Percentiles rank a stretch among this genome's conserved stretches.
These are phyloP conservation scores for Byssothecium circinans DNA, from an alignment of 2,329 filamentous ascomycete species.

Conservation along the genomic window DNA sequence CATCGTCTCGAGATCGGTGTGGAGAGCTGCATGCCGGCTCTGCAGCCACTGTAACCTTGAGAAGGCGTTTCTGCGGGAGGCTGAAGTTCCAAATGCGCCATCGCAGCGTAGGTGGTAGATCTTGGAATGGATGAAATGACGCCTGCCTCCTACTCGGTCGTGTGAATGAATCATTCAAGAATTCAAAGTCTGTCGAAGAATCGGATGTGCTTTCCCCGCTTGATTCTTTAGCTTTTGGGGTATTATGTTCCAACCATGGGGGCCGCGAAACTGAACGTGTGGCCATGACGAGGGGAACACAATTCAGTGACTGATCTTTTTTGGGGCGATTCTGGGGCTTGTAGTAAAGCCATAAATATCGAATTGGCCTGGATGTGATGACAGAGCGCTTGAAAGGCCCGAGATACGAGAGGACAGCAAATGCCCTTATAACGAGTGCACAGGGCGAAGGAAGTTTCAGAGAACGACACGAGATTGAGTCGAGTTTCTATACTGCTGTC, in stretches of 20 bases:
- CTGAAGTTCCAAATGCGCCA: constrained; percentile 1
- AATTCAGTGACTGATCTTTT: background rate
- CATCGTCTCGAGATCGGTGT: background rate
- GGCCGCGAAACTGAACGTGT: background rate
- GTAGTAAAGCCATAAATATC: background rate
- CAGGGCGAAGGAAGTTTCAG: too few relatives aligned
- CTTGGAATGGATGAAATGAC: constrained; percentile 5
- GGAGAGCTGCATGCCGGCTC: background rate
- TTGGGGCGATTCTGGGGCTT: background rate
- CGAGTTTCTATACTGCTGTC: too few relatives aligned
- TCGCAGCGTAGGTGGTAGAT: constrained; percentile 1
- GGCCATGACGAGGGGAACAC: background rate
- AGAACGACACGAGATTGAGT: too few relatives aligned
- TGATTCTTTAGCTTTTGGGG: background rate
- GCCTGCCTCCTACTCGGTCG: background rate
- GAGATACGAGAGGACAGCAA: background rate
- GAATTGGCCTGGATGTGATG: background rate
- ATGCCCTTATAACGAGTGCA: too few relatives aligned
- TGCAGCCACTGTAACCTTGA: constrained; percentile 1
- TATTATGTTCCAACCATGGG: constrained; percentile 1
- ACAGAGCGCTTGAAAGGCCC: background rate
- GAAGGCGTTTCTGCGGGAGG: constrained; percentile 1
- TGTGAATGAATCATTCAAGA: constrained; percentile 4
- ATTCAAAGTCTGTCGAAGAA: constrained; percentile 1
- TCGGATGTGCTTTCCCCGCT: background rate